Percentiles rank a stretch among this genome's conserved stretches.
phyloP scores from a whole-genome alignment of 108 stramenopile species.

The Cyclotella choctawhatcheeana region DNA sequence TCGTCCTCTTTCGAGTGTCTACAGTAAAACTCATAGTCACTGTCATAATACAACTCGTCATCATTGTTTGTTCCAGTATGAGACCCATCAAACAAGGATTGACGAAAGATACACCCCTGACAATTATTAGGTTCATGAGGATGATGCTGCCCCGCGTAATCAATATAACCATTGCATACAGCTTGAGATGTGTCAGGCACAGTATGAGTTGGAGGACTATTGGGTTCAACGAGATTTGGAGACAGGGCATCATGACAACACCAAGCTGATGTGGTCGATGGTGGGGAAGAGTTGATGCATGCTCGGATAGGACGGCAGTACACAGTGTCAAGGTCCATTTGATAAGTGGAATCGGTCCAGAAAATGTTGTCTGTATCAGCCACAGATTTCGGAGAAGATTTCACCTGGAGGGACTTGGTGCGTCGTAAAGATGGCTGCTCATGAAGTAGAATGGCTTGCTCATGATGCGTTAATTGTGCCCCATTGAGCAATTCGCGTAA shows the following conservation, averaged over 20 bases:
- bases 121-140: slow-evolving; percentile 20
- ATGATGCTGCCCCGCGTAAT: slow-evolving; percentile 41
- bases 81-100: slow-evolving; percentile 17
- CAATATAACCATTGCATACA: slow-evolving; percentile 45
- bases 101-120: slow-evolving; percentile 50
- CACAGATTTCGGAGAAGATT: background rate
- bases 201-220: background rate
- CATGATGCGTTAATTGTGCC: background rate
- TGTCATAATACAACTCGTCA: slow-evolving; percentile 50
- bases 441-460: background rate
- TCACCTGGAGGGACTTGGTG: background rate
- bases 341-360: background rate
- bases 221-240: no score
- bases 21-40: slow-evolving; percentile 40
- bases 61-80: background rate
- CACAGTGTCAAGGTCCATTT: background rate
- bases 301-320: slow-evolving; percentile 1
- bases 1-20: background rate
- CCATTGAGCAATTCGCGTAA: background rate
- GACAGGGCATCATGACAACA: slow-evolving; percentile 20
- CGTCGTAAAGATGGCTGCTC: background rate
- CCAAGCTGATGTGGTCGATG: slow-evolving; percentile 9
- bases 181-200: background rate
- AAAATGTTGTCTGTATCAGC: background rate
- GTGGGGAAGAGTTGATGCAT: background rate